Evolutionary conservation across 148 eudicot species (phyloP), one percentile per base, ranked within the genome.

Genomic region (Dysphania ambrosioides): DNA sequence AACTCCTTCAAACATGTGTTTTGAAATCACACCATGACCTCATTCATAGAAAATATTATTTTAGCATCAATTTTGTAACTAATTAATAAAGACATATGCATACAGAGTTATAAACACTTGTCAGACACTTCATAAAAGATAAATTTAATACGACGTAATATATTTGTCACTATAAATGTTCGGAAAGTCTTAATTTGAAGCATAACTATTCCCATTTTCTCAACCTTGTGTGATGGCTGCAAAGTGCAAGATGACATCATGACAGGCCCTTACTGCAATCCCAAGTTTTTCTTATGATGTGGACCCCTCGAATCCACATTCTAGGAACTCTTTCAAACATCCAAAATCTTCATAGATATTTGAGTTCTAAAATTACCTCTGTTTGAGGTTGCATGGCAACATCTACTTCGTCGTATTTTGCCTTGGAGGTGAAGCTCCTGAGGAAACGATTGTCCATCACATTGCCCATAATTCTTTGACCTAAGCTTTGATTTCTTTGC

Each of bases 401-500:
- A 79, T 92, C 99, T 42, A 87, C 76, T 56, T 86, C 84, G 21
- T 69, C 87, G 68, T 72, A 82, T 83, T 83, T 95, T 27, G 97
- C 58, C 77, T 89, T 95, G 59, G 99, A 86, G 66, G 97, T 90
- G 78, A 94, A 92, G 86, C 94, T 87, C 88, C 99, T 86, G 55
- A 79, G 63, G 77, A 95, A 90, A 57, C 86, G 78, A 79, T 90
- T 92, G 60, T 92, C 97, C 93, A 85, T 88, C 86, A 93, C 83
- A 80, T 94, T 94, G 80, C 90, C 98, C 93, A 95, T 92, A 62
- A 95, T 89, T 74, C 88, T 90, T 81, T 95, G 99, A 74, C 99
- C 88, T 74, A 95, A 71, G 79, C 97, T 92, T 82, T 92, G 97
- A 84, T 74, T 92, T 41, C 84, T n/a, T n/a, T n/a, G 93, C 30